Percentiles rank a stretch among this genome's conserved stretches.
phyloP scores from a whole-genome alignment of 2,329 filamentous ascomycete species.

The Dactylellina cionopaga region DNA sequence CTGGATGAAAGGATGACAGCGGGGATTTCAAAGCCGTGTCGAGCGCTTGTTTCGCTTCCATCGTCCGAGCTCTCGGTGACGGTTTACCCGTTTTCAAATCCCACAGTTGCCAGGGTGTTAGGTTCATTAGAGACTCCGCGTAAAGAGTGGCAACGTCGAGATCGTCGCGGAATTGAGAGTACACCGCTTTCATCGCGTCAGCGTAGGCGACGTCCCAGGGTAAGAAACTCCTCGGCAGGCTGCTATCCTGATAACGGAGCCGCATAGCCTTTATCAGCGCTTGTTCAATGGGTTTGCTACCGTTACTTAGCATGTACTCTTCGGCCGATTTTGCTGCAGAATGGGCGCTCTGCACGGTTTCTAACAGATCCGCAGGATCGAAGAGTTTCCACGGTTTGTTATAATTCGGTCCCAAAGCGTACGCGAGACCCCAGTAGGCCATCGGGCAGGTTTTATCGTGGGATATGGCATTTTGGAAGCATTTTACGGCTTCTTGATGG shows the following conservation, averaged over 20 bases:
- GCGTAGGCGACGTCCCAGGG: constrained; percentile 71
- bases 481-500: constrained; percentile 74
- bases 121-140: constrained; percentile 73
- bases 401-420: constrained; percentile 77
- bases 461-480: constrained; percentile 71
- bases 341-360: constrained; percentile 65
- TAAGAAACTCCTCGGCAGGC: constrained; percentile 64
- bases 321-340: constrained; percentile 63
- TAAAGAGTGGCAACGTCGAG: constrained; percentile 73
- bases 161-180: constrained; percentile 67
- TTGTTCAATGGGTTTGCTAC: constrained; percentile 65
- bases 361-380: constrained; percentile 69
- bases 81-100: constrained; percentile 70
- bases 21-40: constrained; percentile 67
- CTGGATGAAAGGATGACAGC: constrained; percentile 70
- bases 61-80: constrained; percentile 66
- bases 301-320: constrained; percentile 55
- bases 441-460: constrained; percentile 69
- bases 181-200: constrained; percentile 69
- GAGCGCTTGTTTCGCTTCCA: constrained; percentile 70
- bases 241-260: constrained; percentile 68
- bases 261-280: constrained; percentile 73
- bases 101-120: constrained; percentile 74
- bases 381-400: constrained; percentile 78
- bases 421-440: constrained; percentile 77